Base-by-base conservation (phyloP, 805 yeast species). In the Wickerhamomyces rabaulensis region DNA sequence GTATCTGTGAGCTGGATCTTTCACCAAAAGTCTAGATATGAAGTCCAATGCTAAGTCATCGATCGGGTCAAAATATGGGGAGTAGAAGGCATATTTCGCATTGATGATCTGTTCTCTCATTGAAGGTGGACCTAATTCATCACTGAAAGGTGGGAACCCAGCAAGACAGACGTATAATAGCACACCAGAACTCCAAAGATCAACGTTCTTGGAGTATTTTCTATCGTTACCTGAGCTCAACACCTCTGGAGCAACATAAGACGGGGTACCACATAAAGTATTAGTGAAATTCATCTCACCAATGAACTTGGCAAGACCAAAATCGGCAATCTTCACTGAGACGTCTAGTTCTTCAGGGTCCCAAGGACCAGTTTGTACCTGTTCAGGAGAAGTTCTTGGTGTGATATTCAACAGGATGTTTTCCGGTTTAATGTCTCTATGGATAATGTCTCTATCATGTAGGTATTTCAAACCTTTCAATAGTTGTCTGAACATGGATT, bases 141-240 rank as follows among this genome's bases (percentile, higher is more conserved):
- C 94, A 57, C 89, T 82, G 59, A 87, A 87, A 0, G 95, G 95
- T 5, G 92, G 94, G 53, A 87, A 87, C 0, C 95, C 95, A 61
- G 89, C 85, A 16, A 87, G 67, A 60, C 94, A 84, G 2, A 86
- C 90, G 51, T 87, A 87, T 15, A 86, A 62, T 40, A 87, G 70
- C 2, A 86, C 92, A 3, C 94, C 95, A 9, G 85, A 76, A 59
- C 88, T 84, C 95, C 95, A 87, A 62, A 87, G 65, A 62, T 87
- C 95, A 12, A 83, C 89, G 39, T 84, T 78, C 31, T 84, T 82
- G 29, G 86, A 75, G 55, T 87, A 87, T 53, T 74, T 71, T 27
- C 83, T 63, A 39, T 64, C 61, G 3, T 72, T 65, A 20, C 74
- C 69, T 2, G 73, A 66, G 10, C 75, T 71, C n/a, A 72, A 52